phyloP scores from a whole-genome alignment of 495 filamentous ascomycete species.

The Penicillium crystallinum region DNA sequence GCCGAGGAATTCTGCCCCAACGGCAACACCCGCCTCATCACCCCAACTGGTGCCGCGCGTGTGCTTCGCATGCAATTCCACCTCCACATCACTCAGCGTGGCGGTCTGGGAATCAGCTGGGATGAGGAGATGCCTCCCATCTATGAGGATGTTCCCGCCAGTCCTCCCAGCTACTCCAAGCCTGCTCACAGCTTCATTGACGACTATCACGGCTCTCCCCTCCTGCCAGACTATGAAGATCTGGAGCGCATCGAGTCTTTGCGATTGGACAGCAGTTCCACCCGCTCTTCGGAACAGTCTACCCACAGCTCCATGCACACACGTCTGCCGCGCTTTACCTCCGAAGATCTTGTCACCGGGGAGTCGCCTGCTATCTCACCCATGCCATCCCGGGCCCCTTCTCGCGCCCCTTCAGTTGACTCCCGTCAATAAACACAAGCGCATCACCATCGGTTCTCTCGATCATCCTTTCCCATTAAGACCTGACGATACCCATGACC shows the following conservation, averaged over 20 bases:
- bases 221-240: constrained; percentile 41
- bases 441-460: background rate
- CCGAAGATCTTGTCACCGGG: constrained; percentile 20
- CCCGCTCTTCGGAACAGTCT: constrained; percentile 12
- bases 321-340: constrained; percentile 20
- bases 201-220: constrained; percentile 41
- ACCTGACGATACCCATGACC: constrained; percentile 23
- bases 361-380: constrained; percentile 17
- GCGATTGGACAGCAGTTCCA: constrained; percentile 35
- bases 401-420: constrained; percentile 19
- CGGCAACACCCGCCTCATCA: constrained; percentile 62
- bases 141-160: constrained; percentile 89
- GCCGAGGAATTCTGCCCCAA: constrained; percentile 81
- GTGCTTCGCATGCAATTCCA: constrained; percentile 92
- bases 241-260: constrained; percentile 42
- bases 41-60: constrained; percentile 84
- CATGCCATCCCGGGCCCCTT: constrained; percentile 16
- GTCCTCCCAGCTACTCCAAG: constrained; percentile 71
- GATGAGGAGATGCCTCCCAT: constrained; percentile 93
- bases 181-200: constrained; percentile 36
- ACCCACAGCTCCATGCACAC: constrained; percentile 7
- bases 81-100: constrained; percentile 71
- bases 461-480: constrained; percentile 10
- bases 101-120: constrained; percentile 90
- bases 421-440: constrained; percentile 14